Percentiles rank a stretch among this genome's conserved stretches.
phyloP scores from a whole-genome alignment of 164 flowering plant species.

The Chimonanthus praecox region DNA sequence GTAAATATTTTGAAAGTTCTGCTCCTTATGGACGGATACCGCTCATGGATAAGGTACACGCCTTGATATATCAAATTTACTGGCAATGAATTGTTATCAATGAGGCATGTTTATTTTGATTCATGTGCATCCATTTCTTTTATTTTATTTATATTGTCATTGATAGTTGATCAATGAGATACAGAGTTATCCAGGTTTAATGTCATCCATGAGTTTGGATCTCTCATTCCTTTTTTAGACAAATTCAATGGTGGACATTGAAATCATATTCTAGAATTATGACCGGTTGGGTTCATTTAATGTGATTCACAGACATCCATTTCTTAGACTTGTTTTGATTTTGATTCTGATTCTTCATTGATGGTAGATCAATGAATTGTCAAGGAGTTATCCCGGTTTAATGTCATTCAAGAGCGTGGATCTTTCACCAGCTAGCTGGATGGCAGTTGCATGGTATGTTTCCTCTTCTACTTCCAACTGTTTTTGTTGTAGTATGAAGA shows the following conservation, averaged over 20 bases:
- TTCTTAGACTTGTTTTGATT: too few species aligned
- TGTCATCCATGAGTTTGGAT: conserved; percentile 47
- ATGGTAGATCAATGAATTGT: too few species aligned
- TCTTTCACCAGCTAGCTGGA: conserved; percentile 70
- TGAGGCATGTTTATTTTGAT: background rate
- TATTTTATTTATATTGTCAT: background rate
- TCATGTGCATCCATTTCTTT: background rate
- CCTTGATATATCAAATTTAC: background rate
- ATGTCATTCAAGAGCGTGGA: conserved; percentile 45
- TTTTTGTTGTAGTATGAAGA: too few species aligned
- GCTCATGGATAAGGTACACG: conserved; percentile 41
- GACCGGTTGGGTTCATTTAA: too few species aligned
- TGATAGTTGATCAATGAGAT: conserved; percentile 38
- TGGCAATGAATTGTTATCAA: background rate
- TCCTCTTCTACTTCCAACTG: background rate
- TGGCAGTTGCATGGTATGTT: conserved; percentile 59
- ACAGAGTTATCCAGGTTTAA: conserved; percentile 30
- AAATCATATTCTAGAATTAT: too few species aligned
- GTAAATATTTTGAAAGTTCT: conserved; percentile 37
- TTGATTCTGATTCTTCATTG: too few species aligned
- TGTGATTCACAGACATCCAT: too few species aligned
- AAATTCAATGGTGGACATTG: background rate
- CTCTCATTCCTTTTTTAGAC: conserved; percentile 34
- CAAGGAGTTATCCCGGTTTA: conserved; percentile 25
- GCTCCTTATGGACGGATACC: conserved; percentile 51